These are phyloP conservation scores for Lantana camara DNA, from an alignment of 257 asterid genomes.

Conservation along the genomic window DNA sequence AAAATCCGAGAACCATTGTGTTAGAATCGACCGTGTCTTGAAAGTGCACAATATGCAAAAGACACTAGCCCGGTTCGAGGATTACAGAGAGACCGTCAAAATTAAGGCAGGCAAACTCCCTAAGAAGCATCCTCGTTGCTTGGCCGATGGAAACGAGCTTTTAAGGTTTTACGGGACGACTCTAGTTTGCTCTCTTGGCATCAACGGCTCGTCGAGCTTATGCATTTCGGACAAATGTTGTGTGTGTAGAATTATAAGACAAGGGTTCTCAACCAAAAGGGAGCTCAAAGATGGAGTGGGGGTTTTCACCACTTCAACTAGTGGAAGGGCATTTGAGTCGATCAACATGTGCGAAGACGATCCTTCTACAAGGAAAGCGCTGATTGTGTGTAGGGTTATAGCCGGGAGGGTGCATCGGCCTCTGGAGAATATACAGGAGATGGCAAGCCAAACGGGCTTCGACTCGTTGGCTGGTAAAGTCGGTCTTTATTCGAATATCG, in stretches of 20 bases:
- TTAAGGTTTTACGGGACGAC: conserved; percentile 75
- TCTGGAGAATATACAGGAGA: conserved; percentile 70
- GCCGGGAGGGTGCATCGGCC: conserved; percentile 97
- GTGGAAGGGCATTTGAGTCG: conserved; percentile 80
- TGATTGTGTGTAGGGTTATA: conserved; percentile 85
- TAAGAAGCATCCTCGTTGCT: conserved; percentile 82
- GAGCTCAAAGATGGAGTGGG: conserved; percentile 66
- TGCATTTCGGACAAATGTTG: conserved; percentile 71
- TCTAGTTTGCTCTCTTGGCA: conserved; percentile 80
- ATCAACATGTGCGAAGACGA: conserved; percentile 46
- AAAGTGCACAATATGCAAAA: conserved; percentile 76
- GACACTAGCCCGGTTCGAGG: conserved; percentile 76
- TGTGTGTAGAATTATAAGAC: conserved; percentile 68
- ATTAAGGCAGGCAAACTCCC: conserved; percentile 69
- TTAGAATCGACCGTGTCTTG: conserved; percentile 61
- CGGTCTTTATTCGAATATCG: conserved; percentile 81
- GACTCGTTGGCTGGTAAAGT: conserved; percentile 77
- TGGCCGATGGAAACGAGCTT: conserved; percentile 91
- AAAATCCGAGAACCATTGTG: conserved; percentile 55
- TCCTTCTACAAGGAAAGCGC: conserved; percentile 53
- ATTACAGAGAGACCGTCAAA: conserved; percentile 66
- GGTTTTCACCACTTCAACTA: conserved; percentile 82
- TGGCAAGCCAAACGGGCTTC: conserved; percentile 58
- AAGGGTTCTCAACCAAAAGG: conserved; percentile 65
- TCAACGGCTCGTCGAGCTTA: conserved; percentile 65